A percentile compares a stretch with the other conserved stretches of the same genome.
These are phyloP conservation scores for Parmelia sp. DNA, from an alignment of 495 filamentous ascomycete species.

Conservation along the genomic window DNA sequence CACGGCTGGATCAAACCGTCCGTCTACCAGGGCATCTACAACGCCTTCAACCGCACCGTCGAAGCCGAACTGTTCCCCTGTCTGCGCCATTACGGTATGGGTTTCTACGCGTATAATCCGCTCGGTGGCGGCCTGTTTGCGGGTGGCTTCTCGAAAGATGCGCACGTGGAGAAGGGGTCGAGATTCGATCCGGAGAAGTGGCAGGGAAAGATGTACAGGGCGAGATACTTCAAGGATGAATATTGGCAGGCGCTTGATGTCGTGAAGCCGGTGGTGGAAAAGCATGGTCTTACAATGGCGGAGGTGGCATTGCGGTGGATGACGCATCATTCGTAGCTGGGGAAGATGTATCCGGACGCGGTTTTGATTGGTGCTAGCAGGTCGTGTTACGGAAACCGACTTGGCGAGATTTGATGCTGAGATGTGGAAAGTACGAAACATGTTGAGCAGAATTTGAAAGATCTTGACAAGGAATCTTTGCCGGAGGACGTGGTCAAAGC, in stretches of 20 bases:
- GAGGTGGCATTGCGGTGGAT: constrained; percentile 47
- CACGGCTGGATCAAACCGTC: constrained; percentile 54
- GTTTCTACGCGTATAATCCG: constrained; percentile 46
- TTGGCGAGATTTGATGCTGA: not conserved
- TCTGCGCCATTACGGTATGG: constrained; percentile 46
- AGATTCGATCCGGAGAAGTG: constrained; percentile 39
- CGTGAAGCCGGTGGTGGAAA: constrained; percentile 38
- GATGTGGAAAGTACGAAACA: constrained; percentile 2
- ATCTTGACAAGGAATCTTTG: constrained; percentile 51
- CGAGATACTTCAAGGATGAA: constrained; percentile 42
- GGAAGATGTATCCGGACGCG: constrained; percentile 39
- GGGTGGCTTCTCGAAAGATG: constrained; percentile 28
- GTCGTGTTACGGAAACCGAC: not conserved
- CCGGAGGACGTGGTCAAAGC: constrained; percentile 49
- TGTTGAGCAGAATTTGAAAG: constrained; percentile 46
- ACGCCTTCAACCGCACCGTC: constrained; percentile 50
- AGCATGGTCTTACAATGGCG: constrained; percentile 38
- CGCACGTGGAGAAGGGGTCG: constrained; percentile 35
- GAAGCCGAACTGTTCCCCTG: constrained; percentile 49
- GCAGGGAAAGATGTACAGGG: constrained; percentile 37
- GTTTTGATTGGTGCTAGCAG: constrained; percentile 52
- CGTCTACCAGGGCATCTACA: constrained; percentile 62
- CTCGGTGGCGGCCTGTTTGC: constrained; percentile 45
- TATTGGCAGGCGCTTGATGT: constrained; percentile 45
- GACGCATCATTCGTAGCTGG: constrained; percentile 39